A percentile compares a stretch with the other conserved stretches of the same genome.
Conservation (phyloP, 2,329 filamentous ascomycete genomes). For the Teratosphaeria viscida region DNA sequence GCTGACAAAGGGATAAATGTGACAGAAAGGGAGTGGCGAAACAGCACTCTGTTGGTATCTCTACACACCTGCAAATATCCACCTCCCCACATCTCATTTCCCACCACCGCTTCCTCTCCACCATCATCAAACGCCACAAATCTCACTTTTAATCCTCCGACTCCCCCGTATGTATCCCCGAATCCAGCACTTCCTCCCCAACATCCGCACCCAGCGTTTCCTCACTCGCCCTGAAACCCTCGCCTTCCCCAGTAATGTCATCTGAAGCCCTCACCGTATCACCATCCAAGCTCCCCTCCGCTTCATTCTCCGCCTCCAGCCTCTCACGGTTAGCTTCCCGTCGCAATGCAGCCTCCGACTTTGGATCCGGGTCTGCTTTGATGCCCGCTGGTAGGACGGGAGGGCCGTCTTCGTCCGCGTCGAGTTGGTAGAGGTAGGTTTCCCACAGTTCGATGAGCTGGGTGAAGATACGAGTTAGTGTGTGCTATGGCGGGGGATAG, state of each 20-base stretch:
- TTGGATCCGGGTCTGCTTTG: slow-evolving; percentile 8
- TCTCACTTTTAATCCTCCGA: not conserved
- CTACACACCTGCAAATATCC: too few relatives aligned
- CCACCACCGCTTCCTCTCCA: too few relatives aligned
- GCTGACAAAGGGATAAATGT: too few relatives aligned
- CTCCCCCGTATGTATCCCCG: slow-evolving; percentile 1
- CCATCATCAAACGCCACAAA: too few relatives aligned
- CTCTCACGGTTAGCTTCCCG: not conserved
- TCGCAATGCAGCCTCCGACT: not conserved
- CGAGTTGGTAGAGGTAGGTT: slow-evolving; percentile 91
- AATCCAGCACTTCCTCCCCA: slow-evolving; percentile 7
- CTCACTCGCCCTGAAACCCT: slow-evolving; percentile 11
- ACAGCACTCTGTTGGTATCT: too few relatives aligned
- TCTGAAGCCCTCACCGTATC: slow-evolving; percentile 19
- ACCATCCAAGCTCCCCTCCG: not conserved
- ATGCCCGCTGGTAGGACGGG: slow-evolving; percentile 22
- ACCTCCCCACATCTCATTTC: too few relatives aligned
- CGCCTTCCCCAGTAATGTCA: slow-evolving; percentile 11
- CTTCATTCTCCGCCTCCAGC: not conserved
- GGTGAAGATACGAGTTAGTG: not conserved
- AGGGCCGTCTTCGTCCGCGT: slow-evolving; percentile 73
- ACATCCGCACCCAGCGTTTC: slow-evolving; percentile 1
- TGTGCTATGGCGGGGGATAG: not conserved
- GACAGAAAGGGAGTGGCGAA: too few relatives aligned
- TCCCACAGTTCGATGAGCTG: slow-evolving; percentile 87